These are phyloP conservation scores for Plasmodium chabaudi DNA, from an alignment of 169 alveolate genomes.

Conservation along the genomic window DNA sequence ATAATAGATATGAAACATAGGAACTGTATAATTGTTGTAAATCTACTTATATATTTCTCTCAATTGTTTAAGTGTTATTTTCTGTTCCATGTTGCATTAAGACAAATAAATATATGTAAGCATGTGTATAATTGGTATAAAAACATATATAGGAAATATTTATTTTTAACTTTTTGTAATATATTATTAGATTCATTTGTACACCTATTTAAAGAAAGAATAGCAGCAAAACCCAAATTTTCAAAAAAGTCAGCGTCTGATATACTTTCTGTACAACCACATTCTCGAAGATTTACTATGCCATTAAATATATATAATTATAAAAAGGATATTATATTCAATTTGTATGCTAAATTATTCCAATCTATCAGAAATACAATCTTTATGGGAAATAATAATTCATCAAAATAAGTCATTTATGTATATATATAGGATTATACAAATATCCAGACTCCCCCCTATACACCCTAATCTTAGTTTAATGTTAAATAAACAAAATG, in stretches of 20 bases:
- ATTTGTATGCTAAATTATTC: constrained; percentile 52
- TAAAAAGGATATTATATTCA: constrained; percentile 37
- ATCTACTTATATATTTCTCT: not conserved
- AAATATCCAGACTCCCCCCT: not conserved
- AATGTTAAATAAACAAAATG: constrained; percentile 21
- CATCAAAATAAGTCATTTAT: not conserved
- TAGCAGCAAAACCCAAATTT: constrained; percentile 69
- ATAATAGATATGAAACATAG: not conserved
- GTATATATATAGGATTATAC: not conserved
- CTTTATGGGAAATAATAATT: constrained; percentile 19
- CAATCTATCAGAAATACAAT: constrained; percentile 31
- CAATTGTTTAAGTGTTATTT: not conserved
- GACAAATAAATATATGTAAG: not conserved
- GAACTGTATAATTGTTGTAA: not conserved
- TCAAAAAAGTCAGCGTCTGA: constrained; percentile 31
- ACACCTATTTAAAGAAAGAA: constrained; percentile 65
- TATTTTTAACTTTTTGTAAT: not conserved
- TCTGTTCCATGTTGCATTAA: not conserved
- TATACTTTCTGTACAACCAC: constrained; percentile 21
- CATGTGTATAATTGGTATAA: not conserved
- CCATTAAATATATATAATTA: constrained; percentile 32
- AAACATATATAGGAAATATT: not conserved
- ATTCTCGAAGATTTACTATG: constrained; percentile 47
- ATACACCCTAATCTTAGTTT: not conserved
- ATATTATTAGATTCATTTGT: constrained; percentile 26